Base-by-base conservation (phyloP, 805 yeast genomes). In the Yamadazyma nakazawae region DNA sequence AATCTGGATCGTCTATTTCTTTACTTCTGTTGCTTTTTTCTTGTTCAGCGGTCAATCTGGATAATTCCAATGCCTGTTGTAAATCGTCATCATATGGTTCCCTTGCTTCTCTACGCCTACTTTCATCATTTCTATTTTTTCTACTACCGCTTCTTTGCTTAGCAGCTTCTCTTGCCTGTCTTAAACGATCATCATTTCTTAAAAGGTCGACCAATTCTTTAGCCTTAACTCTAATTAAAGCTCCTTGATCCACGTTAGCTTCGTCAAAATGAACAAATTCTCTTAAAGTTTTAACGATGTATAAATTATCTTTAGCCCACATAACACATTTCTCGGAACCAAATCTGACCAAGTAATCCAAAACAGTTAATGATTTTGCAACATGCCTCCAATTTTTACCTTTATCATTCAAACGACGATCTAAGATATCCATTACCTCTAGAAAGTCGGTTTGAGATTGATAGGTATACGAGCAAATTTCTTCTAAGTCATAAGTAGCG, bases 371-470 rank as follows among this genome's bases (percentile, higher is more conserved):
- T 1, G 96, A 84, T 66, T 92, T 94, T 52, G 95, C 91, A 42
- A 92, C 91, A 63, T 92, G 99, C 54, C 96, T 79, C 97, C 97
- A 92, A 68, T 92, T 87, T 64, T 90, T 91, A 51, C 98, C 98
- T 72, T 91, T 91, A 62, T 92, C 98, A 61, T 92, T 92, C 54
- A 92, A 71, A 53, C 99, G 79, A 54, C 89, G 81, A 68, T 92
- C 97, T 38, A 92, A 68, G 84, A 92, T 89, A 60, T 92, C 97
- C 95, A 92, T 87, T 40, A 90, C 81, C 61, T 90, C 96, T 59
- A 89, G 75, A 57, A 90, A 82, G 57, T 88, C 95, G 6, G 84
- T 81, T 52, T 68, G 76, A 59, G 71, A 68, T 54, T 82, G 85
- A 61, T 78, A 84, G 1, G 96, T 87, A 55, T 80, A 75, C 43